Evolutionary conservation across 306 rosid species (phyloP).

Genomic region (Cicer cuneatum): DNA sequence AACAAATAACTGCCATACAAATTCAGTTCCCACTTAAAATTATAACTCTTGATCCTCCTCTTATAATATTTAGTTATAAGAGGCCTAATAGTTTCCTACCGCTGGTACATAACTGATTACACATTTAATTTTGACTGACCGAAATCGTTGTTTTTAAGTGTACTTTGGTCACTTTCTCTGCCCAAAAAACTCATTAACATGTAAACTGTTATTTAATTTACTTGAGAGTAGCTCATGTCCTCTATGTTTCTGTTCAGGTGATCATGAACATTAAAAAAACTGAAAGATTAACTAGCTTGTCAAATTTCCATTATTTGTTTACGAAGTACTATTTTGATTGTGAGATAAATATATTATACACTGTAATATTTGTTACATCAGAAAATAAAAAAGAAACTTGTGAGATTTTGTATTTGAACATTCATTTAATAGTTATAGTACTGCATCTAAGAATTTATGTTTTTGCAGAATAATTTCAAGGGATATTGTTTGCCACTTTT

Average conservation of each 20-base stretch:
- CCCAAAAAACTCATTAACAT: not conserved
- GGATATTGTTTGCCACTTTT: conserved; percentile 3
- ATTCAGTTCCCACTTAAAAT: no score
- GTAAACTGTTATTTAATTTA: conserved; percentile 30
- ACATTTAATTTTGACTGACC: conserved; percentile 25
- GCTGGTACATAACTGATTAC: not conserved
- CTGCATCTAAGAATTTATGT: not conserved
- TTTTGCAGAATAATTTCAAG: not conserved
- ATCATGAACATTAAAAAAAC: not conserved
- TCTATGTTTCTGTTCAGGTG: conserved; percentile 24
- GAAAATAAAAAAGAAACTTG: not conserved
- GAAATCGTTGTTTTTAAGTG: conserved; percentile 1
- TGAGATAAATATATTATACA: not conserved
- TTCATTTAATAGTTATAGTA: not conserved
- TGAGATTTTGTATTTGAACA: conserved; percentile 16
- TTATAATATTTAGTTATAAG: no score
- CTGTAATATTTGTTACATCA: not conserved
- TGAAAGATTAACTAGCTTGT: not conserved
- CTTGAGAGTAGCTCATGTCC: conserved; percentile 11
- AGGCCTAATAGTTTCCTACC: no score
- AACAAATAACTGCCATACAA: no score
- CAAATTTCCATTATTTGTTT: not conserved
- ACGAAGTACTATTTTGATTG: not conserved
- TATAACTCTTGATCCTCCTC: no score
- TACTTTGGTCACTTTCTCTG: not conserved